phyloP scores from a whole-genome alignment of 345 rosid species.

The Ceriops tagal region DNA sequence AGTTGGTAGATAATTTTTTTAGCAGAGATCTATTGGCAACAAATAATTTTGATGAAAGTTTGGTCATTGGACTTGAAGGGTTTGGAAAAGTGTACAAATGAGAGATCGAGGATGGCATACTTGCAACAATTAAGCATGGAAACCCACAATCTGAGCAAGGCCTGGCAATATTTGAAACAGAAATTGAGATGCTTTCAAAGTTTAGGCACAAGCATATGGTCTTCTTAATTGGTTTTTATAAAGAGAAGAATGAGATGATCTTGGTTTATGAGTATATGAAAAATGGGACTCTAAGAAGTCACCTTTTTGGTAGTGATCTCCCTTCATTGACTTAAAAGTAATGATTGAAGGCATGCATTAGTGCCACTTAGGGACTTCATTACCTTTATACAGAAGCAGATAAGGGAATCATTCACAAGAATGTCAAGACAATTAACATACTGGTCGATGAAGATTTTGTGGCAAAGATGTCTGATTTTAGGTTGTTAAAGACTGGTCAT shows the following conservation, averaged over 20 bases:
- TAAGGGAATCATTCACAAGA: conserved; percentile 81
- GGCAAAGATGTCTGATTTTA: conserved; percentile 90
- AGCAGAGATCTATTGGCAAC: conserved; percentile 75
- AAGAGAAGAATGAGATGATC: conserved; percentile 85
- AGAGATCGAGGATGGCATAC: conserved; percentile 66
- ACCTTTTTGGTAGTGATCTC: conserved; percentile 67
- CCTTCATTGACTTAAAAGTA: conserved; percentile 82
- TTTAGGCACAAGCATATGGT: conserved; percentile 90
- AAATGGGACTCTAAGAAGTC: conserved; percentile 79
- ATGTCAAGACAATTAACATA: conserved; percentile 87
- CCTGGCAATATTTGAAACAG: conserved; percentile 78
- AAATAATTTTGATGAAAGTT: conserved; percentile 65
- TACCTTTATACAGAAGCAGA: conserved; percentile 93
- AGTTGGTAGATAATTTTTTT: conserved; percentile 58
- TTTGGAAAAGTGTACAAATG: conserved; percentile 89
- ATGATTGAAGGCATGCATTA: conserved; percentile 74
- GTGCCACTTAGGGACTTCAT: conserved; percentile 83
- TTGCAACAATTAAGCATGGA: conserved; percentile 78
- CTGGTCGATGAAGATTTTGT: conserved; percentile 70
- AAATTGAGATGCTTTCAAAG: conserved; percentile 83
- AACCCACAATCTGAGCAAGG: conserved; percentile 93
- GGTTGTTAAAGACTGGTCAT: conserved; percentile 83
- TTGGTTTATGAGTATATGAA: conserved; percentile 93
- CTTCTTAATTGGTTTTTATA: conserved; percentile 85
- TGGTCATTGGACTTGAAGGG: conserved; percentile 83